Evolutionary conservation across 805 yeast genomes (phyloP).

Genomic region (Kluyveromyces nonfermentans): DNA sequence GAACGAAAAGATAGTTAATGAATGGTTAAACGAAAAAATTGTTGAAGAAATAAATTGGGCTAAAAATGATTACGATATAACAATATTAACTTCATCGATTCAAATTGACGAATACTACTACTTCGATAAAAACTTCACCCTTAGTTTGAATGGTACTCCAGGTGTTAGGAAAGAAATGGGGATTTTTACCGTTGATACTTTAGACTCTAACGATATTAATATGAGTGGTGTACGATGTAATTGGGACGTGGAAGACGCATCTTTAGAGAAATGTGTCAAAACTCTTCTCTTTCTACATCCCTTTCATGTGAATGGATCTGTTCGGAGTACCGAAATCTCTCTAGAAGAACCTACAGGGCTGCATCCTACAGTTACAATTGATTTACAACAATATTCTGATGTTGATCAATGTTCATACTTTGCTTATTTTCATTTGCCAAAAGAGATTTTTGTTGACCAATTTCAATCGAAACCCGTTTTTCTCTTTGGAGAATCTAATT

Average conservation of each 20-base stretch:
- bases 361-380: constrained; percentile 29
- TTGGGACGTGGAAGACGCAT: constrained; percentile 13
- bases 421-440: constrained; percentile 36
- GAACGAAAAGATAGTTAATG: background rate
- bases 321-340: background rate
- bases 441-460: constrained; percentile 42
- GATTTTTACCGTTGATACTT: constrained; percentile 19
- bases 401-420: constrained; percentile 34
- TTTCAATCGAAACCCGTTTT: constrained; percentile 41
- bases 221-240: constrained; percentile 22
- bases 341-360: constrained; percentile 28
- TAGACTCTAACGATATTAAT: constrained; percentile 15
- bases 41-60: constrained; percentile 4
- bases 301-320: constrained; percentile 9
- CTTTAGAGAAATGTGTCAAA: constrained; percentile 20
- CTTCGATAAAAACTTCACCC: constrained; percentile 4
- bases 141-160: background rate
- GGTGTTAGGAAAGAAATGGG: constrained; percentile 20
- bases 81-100: constrained; percentile 3
- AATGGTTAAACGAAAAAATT: constrained; percentile 1
- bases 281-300: constrained; percentile 19
- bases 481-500: constrained; percentile 46
- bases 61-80: constrained; percentile 12
- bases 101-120: constrained; percentile 17
- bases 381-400: constrained; percentile 5